These are phyloP conservation scores for Chaetomium cochliodes DNA, from an alignment of 495 filamentous ascomycete genomes.

Conservation along the genomic window DNA sequence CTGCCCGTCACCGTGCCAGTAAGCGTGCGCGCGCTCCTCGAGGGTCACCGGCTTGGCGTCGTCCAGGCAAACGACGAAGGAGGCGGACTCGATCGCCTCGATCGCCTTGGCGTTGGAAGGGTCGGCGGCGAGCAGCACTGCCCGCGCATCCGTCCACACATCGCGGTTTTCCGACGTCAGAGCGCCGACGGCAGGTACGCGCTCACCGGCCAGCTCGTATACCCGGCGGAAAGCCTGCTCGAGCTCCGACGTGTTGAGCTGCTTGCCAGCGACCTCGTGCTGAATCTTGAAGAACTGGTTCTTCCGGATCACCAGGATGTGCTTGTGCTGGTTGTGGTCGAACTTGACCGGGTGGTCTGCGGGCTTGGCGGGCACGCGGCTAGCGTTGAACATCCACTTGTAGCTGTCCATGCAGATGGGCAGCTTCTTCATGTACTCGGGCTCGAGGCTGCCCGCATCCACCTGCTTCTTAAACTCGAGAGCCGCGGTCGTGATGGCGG, in stretches of 20 bases:
- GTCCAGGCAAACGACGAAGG: conserved; percentile 92
- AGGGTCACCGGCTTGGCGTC: conserved; percentile 89
- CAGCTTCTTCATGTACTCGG: conserved; percentile 94
- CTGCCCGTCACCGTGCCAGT: conserved; percentile 95
- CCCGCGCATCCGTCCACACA: conserved; percentile 82
- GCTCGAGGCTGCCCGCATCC: conserved; percentile 78
- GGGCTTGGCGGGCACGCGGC: conserved; percentile 78
- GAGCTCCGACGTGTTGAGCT: conserved; percentile 82
- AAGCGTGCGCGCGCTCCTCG: conserved; percentile 91
- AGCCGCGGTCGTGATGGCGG: conserved; percentile 77
- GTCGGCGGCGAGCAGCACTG: conserved; percentile 69
- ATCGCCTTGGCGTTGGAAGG: conserved; percentile 73
- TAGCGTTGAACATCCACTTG: conserved; percentile 98
- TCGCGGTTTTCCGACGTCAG: conserved; percentile 92
- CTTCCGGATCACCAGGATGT: conserved; percentile 87
- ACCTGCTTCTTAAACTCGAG: conserved; percentile 95
- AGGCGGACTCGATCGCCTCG: conserved; percentile 81
- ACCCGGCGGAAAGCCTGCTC: conserved; percentile 84
- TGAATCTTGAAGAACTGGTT: conserved; percentile 93
- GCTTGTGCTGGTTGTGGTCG: conserved; percentile 67
- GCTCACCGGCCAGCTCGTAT: conserved; percentile 70
- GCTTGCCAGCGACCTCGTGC: conserved; percentile 71
- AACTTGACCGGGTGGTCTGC: conserved; percentile 85
- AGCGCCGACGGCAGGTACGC: conserved; percentile 71
- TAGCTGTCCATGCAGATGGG: conserved; percentile 97